Evolutionary conservation across 257 asterid genomes (phyloP).

Genomic region (Coffea eugenioides): DNA sequence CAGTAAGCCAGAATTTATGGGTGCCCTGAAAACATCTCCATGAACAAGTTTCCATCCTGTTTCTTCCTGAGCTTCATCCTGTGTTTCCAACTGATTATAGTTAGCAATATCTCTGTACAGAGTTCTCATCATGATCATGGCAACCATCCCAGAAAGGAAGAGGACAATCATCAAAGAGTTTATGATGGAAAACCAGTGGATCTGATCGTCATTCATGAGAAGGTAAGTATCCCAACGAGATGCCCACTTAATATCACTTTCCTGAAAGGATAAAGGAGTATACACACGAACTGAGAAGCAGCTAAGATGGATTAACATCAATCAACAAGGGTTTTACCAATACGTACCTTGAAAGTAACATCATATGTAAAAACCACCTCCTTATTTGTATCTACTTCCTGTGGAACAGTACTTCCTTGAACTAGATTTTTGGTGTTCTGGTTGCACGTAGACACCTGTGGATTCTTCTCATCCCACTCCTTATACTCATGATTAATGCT

Average conservation of each 20-base stretch:
- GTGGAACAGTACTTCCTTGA: slow-evolving; percentile 76
- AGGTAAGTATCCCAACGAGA: slow-evolving; percentile 95
- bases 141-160: slow-evolving; percentile 94
- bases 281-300: background rate
- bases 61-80: slow-evolving; percentile 94
- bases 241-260: slow-evolving; percentile 84
- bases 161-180: slow-evolving; percentile 91
- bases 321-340: slow-evolving; percentile 2
- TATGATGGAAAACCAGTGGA: slow-evolving; percentile 93
- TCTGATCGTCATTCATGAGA: slow-evolving; percentile 91
- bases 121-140: slow-evolving; percentile 97
- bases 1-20: slow-evolving; percentile 62
- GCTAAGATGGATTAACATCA: background rate
- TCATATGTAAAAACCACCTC: slow-evolving; percentile 67
- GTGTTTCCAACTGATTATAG: slow-evolving; percentile 84
- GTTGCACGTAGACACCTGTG: slow-evolving; percentile 76
- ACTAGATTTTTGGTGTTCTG: slow-evolving; percentile 63
- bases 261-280: slow-evolving; percentile 37
- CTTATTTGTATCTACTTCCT: slow-evolving; percentile 71
- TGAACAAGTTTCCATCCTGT: slow-evolving; percentile 94
- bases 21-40: slow-evolving; percentile 78
- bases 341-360: slow-evolving; percentile 65
- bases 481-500: slow-evolving; percentile 83
- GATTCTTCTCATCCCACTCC: slow-evolving; percentile 83
- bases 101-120: slow-evolving; percentile 82